These are phyloP conservation scores for Paxillus rubicundulus DNA, from an alignment of 768 basidiomycete species.

Conservation along the genomic window DNA sequence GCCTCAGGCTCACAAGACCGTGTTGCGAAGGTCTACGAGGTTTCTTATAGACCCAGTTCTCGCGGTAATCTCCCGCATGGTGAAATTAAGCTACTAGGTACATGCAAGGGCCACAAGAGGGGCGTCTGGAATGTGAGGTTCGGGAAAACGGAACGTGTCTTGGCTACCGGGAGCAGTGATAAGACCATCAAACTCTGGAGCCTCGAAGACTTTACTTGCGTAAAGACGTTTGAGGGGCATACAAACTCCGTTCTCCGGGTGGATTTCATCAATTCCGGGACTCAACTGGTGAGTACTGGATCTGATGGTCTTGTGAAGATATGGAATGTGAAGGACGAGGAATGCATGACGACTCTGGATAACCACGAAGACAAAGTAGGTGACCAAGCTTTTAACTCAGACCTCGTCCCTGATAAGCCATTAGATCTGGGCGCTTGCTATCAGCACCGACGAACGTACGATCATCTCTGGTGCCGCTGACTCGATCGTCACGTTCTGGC, in stretches of 20 bases:
- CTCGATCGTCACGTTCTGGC: constrained; percentile 94
- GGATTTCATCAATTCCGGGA: constrained; percentile 80
- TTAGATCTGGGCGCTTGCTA: constrained; percentile 94
- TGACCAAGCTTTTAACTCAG: background rate
- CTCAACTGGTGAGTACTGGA: constrained; percentile 85
- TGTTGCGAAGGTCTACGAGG: constrained; percentile 85
- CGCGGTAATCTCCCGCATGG: constrained; percentile 53
- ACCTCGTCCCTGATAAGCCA: background rate
- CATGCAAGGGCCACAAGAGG: constrained; percentile 93
- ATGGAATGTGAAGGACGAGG: constrained; percentile 89
- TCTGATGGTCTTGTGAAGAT: constrained; percentile 96
- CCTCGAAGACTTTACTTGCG: constrained; percentile 87
- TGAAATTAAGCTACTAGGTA: constrained; percentile 73
- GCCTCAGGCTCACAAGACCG: constrained; percentile 96
- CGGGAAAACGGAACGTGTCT: constrained; percentile 72
- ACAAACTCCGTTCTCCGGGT: constrained; percentile 95
- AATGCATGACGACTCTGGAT: constrained; percentile 85
- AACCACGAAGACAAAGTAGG: constrained; percentile 96
- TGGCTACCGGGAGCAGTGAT: constrained; percentile 95
- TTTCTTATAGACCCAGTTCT: constrained; percentile 51
- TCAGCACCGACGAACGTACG: constrained; percentile 75
- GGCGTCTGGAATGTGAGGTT: constrained; percentile 96
- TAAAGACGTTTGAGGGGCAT: constrained; percentile 97
- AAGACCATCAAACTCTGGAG: constrained; percentile 94
- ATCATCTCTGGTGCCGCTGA: constrained; percentile 96